Conservation (phyloP, 106 monocot genomes). For the Allium fistulosum region DNA sequence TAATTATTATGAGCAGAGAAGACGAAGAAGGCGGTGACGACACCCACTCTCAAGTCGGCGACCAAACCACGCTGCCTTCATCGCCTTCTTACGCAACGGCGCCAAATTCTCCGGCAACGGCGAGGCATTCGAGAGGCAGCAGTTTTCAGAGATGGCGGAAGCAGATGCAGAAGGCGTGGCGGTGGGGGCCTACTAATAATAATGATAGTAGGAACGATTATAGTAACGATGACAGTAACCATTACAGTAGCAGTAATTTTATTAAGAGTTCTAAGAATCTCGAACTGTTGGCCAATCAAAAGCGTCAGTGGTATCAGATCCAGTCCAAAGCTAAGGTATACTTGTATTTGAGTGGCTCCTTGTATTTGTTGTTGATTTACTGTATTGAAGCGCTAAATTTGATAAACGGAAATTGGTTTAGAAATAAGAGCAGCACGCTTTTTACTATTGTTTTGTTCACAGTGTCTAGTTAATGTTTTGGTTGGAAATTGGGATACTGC, state of each 20-base stretch:
- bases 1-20: no score
- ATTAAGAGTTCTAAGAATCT: conserved; percentile 1
- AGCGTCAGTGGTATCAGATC: conserved; percentile 13
- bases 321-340: conserved; percentile 8
- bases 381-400: no score
- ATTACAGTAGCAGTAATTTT: neutral
- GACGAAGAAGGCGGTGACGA: neutral
- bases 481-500: no score
- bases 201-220: conserved; percentile 16
- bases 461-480: no score
- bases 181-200: conserved; percentile 27
- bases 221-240: neutral
- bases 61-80: neutral
- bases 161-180: conserved; percentile 86
- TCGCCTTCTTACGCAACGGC: conserved; percentile 20
- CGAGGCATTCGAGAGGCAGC: conserved; percentile 37
- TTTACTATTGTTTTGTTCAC: no score
- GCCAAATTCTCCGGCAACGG: neutral
- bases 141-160: conserved; percentile 73
- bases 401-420: no score
- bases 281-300: conserved; percentile 8
- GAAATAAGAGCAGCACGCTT: no score
- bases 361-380: no score
- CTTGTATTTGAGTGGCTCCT: no score
- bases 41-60: neutral